A percentile compares a stretch with the other conserved stretches of the same genome.
Conservation (phyloP, 768 basidiomycete genomes). For the Rubroboletus satanas region DNA sequence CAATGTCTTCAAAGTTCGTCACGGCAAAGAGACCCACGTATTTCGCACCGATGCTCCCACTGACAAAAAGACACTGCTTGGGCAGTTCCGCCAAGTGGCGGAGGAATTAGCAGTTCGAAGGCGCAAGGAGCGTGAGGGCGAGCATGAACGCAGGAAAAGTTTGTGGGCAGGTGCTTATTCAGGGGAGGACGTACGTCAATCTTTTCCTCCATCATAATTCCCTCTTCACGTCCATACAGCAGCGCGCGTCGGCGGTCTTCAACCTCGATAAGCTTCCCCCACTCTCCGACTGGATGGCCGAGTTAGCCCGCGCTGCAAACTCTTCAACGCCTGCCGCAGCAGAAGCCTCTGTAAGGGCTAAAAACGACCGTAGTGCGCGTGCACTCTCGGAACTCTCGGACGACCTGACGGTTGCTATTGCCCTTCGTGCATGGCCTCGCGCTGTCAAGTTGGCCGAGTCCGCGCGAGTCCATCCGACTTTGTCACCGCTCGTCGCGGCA, state of each 20-base stretch:
- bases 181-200: conserved; percentile 37
- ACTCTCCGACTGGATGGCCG: conserved; percentile 74
- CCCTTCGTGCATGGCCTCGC: no score
- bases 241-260: conserved; percentile 35
- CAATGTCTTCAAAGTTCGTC: conserved; percentile 95
- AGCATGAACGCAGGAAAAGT: conserved; percentile 80
- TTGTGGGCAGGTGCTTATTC: conserved; percentile 53
- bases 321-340: conserved; percentile 24
- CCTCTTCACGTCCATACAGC: background rate
- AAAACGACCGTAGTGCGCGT: no score
- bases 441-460: no score
- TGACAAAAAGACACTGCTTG: conserved; percentile 84
- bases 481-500: no score
- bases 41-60: conserved; percentile 78
- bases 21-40: conserved; percentile 92
- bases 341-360: conserved; percentile 45
- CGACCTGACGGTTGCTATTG: no score
- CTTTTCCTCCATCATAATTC: background rate
- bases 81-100: conserved; percentile 86
- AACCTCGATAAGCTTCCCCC: conserved; percentile 47
- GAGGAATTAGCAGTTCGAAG: conserved; percentile 87
- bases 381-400: no score
- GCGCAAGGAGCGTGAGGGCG: conserved; percentile 90
- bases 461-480: no score
- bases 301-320: conserved; percentile 58